Evolutionary conservation across 768 basidiomycete species (phyloP).

Genomic region (Xerocomellus amylosporus): DNA sequence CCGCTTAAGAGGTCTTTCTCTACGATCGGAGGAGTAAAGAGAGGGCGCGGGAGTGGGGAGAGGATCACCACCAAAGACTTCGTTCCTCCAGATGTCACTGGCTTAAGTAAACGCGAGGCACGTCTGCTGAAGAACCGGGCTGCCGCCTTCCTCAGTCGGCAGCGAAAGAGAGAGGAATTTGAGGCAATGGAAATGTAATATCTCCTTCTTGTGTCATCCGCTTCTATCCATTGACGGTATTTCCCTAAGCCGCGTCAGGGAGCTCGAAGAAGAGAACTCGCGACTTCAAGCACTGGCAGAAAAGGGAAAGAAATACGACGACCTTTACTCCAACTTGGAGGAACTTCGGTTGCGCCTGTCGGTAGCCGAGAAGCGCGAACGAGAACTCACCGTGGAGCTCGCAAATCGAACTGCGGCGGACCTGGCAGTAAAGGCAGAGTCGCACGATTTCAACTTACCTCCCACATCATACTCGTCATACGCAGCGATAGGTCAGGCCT

Average conservation of each 20-base stretch:
- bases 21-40: slow-evolving; percentile 43
- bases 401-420: slow-evolving; percentile 38
- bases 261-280: slow-evolving; percentile 82
- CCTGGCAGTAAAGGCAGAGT: slow-evolving; percentile 54
- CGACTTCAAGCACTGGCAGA: slow-evolving; percentile 62
- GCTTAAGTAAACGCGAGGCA: slow-evolving; percentile 87
- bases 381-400: slow-evolving; percentile 61
- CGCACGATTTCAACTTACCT: slow-evolving; percentile 49
- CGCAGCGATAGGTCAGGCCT: slow-evolving; percentile 42
- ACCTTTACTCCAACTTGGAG: slow-evolving; percentile 60
- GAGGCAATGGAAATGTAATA: slow-evolving; percentile 88
- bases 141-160: slow-evolving; percentile 86
- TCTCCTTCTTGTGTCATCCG: slow-evolving; percentile 7
- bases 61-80: slow-evolving; percentile 74
- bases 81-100: slow-evolving; percentile 83
- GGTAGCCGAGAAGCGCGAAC: slow-evolving; percentile 64
- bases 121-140: slow-evolving; percentile 90
- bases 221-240: slow-evolving; percentile 19
- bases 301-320: slow-evolving; percentile 37
- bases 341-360: slow-evolving; percentile 63
- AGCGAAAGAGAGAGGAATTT: slow-evolving; percentile 90
- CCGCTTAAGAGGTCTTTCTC: slow-evolving; percentile 43
- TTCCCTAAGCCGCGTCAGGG: slow-evolving; percentile 66
- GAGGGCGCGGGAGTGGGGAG: slow-evolving; percentile 45
- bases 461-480: slow-evolving; percentile 42